phyloP scores from a whole-genome alignment of 2,329 filamentous ascomycete species.

The Pyricularia grisea region DNA sequence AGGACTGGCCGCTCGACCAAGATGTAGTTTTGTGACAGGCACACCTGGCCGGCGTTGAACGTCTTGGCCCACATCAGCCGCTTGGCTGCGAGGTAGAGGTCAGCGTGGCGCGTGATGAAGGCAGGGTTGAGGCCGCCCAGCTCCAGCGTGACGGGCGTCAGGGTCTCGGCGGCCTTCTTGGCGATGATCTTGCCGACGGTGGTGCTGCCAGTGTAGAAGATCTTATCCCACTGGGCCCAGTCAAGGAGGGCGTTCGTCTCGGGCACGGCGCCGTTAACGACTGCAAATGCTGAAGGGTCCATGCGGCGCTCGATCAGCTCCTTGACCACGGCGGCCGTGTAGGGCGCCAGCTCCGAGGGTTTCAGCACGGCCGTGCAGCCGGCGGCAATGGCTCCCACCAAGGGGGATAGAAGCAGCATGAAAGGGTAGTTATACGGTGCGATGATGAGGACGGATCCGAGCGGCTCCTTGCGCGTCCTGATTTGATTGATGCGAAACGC shows the following conservation, averaged over 20 bases:
- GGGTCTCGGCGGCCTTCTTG: conserved; percentile 77
- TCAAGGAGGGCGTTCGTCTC: conserved; percentile 77
- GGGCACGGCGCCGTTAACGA: conserved; percentile 71
- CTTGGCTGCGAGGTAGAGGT: conserved; percentile 71
- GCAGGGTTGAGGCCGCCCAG: conserved; percentile 88
- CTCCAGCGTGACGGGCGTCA: conserved; percentile 84
- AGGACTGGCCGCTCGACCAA: conserved; percentile 70
- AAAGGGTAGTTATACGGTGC: conserved; percentile 93
- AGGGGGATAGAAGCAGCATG: conserved; percentile 66
- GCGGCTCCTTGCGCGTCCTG: conserved; percentile 75
- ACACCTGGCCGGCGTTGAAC: conserved; percentile 82
- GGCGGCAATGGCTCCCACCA: conserved; percentile 84
- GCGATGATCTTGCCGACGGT: conserved; percentile 78
- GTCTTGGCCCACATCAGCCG: conserved; percentile 85
- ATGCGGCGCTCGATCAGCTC: conserved; percentile 68
- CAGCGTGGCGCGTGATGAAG: conserved; percentile 76
- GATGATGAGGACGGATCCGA: conserved; percentile 77
- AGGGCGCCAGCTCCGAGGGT: conserved; percentile 74
- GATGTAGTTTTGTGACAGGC: conserved; percentile 87
- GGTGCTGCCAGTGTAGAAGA: conserved; percentile 85
- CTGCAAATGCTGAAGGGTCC: conserved; percentile 65
- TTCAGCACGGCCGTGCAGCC: conserved; percentile 88
- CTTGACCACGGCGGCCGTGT: conserved; percentile 68
- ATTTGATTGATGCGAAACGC: conserved; percentile 62
- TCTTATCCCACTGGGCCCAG: conserved; percentile 85